Evolutionary conservation across 345 rosid species (phyloP).

Genomic region (Litchi chinensis): DNA sequence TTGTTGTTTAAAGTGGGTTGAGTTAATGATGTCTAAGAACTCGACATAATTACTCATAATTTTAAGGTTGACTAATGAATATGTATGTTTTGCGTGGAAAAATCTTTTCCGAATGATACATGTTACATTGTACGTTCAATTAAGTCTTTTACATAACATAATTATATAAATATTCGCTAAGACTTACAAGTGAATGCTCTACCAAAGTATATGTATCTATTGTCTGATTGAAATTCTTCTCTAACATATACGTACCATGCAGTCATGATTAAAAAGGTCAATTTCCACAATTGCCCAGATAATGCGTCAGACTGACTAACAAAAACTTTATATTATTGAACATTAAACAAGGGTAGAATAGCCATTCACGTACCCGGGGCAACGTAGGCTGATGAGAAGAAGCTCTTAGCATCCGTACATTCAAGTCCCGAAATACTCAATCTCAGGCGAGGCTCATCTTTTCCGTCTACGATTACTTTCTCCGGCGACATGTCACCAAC

Average conservation of each 20-base stretch:
- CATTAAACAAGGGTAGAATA: background rate
- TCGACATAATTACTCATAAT: conserved; percentile 22
- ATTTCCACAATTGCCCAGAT: background rate
- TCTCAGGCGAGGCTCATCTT: conserved; percentile 53
- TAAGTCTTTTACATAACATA: background rate
- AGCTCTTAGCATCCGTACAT: conserved; percentile 38
- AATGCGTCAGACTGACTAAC: background rate
- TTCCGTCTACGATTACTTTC: conserved; percentile 52
- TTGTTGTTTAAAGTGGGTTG: background rate
- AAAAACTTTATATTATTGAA: background rate
- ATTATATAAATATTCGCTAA: background rate
- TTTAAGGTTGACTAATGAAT: conserved; percentile 23
- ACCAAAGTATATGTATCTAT: background rate
- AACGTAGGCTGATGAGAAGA: conserved; percentile 43
- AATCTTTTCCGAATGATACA: conserved; percentile 10
- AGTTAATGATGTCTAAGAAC: background rate
- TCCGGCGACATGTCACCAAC: conserved; percentile 59
- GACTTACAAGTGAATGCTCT: background rate
- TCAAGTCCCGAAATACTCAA: conserved; percentile 39
- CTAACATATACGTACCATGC: background rate
- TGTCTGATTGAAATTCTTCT: background rate
- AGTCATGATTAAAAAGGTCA: background rate
- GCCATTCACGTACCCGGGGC: conserved; percentile 64
- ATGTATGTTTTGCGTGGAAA: background rate
- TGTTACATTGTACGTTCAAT: background rate